Percentiles rank a stretch among this genome's conserved stretches.
Evolutionary conservation across 2,329 filamentous ascomycete species (phyloP).

Genomic region (Graphiopsis chlorocephala): DNA sequence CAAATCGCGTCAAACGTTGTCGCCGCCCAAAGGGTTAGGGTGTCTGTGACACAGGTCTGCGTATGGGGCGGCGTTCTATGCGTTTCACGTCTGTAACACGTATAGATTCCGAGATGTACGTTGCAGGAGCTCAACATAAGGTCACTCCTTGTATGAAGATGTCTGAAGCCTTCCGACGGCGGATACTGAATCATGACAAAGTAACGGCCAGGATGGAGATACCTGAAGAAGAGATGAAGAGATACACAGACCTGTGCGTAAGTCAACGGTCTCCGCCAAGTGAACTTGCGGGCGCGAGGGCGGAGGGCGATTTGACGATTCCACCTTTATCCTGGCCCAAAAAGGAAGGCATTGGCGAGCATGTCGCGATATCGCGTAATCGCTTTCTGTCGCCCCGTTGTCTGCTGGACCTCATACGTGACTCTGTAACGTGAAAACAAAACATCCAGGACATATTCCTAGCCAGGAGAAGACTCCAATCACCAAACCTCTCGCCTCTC

Average conservation of each 20-base stretch:
- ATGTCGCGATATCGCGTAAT: constrained; percentile 14
- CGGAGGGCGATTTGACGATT: neutral
- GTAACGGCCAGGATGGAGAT: neutral
- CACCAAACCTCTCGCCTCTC: neutral
- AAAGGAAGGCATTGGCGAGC: constrained; percentile 11
- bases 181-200: too few species aligned
- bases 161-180: neutral
- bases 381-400: neutral
- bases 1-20: neutral
- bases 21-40: neutral
- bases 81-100: neutral
- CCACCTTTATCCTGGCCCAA: neutral
- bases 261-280: neutral
- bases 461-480: neutral
- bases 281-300: neutral
- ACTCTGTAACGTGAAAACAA: neutral
- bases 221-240: too few species aligned
- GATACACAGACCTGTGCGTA: neutral
- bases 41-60: neutral
- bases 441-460: neutral
- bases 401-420: neutral
- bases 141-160: too few species aligned
- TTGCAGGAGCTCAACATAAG: neutral
- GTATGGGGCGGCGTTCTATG: neutral
- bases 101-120: neutral